Evolutionary conservation across 176 grass and related monocot genomes (phyloP).

Genomic region (Bromus sterilis): DNA sequence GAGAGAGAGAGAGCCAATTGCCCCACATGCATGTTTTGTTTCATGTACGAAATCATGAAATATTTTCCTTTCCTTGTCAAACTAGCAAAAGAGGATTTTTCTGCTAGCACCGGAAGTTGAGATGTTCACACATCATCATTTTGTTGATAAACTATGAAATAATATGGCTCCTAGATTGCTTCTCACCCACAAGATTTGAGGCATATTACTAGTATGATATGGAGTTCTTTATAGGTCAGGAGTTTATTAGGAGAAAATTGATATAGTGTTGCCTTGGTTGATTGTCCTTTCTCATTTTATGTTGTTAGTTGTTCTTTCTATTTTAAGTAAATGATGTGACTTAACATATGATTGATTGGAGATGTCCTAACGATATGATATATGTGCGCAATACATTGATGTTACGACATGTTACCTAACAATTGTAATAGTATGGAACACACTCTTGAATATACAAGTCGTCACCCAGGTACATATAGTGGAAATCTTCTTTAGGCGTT

Average conservation of each 20-base stretch:
- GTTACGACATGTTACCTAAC: background rate
- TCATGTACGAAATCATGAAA: background rate
- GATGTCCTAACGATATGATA: background rate
- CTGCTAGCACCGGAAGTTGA: background rate
- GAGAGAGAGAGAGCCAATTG: too few species aligned
- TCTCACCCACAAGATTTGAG: background rate
- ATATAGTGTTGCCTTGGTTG: background rate
- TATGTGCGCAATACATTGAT: background rate
- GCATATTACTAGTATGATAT: background rate
- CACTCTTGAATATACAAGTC: background rate
- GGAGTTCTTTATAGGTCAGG: background rate
- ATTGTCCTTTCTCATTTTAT: background rate
- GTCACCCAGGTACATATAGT: too few species aligned
- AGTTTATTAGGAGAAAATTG: background rate
- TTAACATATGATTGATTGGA: background rate
- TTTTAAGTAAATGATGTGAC: background rate
- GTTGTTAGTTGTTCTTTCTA: background rate
- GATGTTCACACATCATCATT: background rate
- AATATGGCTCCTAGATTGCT: background rate
- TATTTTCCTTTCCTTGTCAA: background rate
- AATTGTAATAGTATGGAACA: background rate
- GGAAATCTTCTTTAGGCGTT: too few species aligned
- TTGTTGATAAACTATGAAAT: background rate
- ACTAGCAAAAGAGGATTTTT: background rate
- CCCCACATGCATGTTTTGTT: background rate